Conservation (phyloP, 2,329 filamentous ascomycete genomes). For the Lasiodiplodia gonubiensis region DNA sequence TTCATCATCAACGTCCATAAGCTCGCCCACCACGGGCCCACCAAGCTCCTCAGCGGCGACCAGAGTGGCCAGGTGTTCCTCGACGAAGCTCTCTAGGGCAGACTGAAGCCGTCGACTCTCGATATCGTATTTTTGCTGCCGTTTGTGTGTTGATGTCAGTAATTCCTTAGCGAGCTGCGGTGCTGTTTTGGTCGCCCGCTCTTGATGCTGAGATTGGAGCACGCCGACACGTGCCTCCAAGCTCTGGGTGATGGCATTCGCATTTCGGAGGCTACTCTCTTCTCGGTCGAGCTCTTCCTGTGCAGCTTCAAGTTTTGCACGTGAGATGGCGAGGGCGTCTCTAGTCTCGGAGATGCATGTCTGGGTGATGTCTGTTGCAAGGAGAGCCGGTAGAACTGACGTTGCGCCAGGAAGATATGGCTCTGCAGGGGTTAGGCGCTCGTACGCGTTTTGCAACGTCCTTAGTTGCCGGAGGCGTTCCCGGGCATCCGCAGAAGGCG, state of each 20-base stretch:
- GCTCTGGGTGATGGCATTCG: conserved; percentile 52
- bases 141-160: conserved; percentile 64
- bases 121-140: conserved; percentile 65
- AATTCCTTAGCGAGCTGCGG: conserved; percentile 68
- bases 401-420: conserved; percentile 68
- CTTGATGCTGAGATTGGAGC: conserved; percentile 63
- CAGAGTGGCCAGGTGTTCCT: conserved; percentile 72
- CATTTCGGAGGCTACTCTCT: conserved; percentile 55
- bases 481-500: conserved; percentile 43
- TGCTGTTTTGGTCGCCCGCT: conserved; percentile 63
- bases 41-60: conserved; percentile 83
- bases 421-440: conserved; percentile 64
- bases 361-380: conserved; percentile 72
- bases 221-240: conserved; percentile 64
- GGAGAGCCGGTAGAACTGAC: conserved; percentile 72
- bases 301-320: conserved; percentile 47
- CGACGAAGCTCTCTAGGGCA: conserved; percentile 72
- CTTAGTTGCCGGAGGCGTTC: conserved; percentile 53
- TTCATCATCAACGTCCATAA: conserved; percentile 67
- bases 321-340: conserved; percentile 58
- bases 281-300: conserved; percentile 52
- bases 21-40: conserved; percentile 79
- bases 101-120: conserved; percentile 67
- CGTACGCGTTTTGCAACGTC: conserved; percentile 68
- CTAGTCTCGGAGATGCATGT: conserved; percentile 69